Base-by-base conservation (phyloP, 768 basidiomycete genomes). In the Lanmaoa pseudosensibilis region DNA sequence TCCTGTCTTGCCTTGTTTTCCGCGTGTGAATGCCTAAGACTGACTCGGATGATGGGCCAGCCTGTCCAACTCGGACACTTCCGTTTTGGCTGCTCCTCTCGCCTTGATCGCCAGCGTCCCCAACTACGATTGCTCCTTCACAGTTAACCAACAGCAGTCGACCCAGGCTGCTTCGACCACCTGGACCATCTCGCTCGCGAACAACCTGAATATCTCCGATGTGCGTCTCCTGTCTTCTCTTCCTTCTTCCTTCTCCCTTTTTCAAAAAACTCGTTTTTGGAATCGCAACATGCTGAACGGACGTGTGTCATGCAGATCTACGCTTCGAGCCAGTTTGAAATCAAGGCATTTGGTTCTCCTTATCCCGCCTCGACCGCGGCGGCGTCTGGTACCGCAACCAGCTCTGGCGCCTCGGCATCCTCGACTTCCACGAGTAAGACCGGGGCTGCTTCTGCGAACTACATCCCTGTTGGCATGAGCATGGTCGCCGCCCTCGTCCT, bases 111-210 rank as follows among this genome's bases (percentile, higher is more conserved):
- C 83, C 34, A 68, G 78, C 49, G 67, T 85, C 57, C 61, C 79
- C 53, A 84, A 84, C 72, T 82, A 72, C 50, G 79, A 85, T 46
- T 87, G 87, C 71, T 86, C 85, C 10, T 73, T 78, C 62, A 64
- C 69, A 21, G 75, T 88, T 62, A 79, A 77, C 33, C 64, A 71
- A 52, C 72, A 83, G 55, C 77, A 79, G 69, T 71, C 77, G 38
- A 65, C 62, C 63, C 74, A 76, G 21, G 46, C 77, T n/a, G 69
- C 73, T 23, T 80, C 74, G 3, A 67, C 65, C 19, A 78, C 80
- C 47, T 89, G 81, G 71, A 77, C 72, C 45, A 52, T 89, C 67
- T 68, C 69, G 55, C 65, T 89, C 37, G 78, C 83, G 11, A 77
- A 82, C 68, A 52, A 65, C 4, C 40, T 80, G 55, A 85, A 89